Evolutionary conservation across 148 eudicot species (phyloP), one percentile per base, ranked within the genome.

Genomic region (Camellia sinensis): DNA sequence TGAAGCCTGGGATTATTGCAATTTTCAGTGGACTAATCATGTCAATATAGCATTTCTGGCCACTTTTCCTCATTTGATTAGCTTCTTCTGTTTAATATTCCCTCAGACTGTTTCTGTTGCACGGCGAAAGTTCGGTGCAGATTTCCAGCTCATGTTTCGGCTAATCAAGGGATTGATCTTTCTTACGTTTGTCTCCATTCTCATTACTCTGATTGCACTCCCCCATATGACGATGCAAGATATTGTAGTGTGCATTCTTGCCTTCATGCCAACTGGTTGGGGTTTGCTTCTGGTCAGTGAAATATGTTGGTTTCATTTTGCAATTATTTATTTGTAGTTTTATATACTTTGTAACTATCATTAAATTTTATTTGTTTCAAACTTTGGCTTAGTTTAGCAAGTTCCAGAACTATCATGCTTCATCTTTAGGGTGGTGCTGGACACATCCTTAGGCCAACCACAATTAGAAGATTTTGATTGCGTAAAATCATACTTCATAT

Each of bases 221-320:
- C 87, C 93, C 46, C 91, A 89, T 50, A 89, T 95, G 92, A 88
- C 91, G 3, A 50, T 89, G 40, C 79, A 83, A 80, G 99, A 95
- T 83, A 88, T 95, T 70, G 54, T 95, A 1, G 97, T 93, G 6
- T 92, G 99, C 88, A 81, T 95, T 77, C 93, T 95, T 65, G 99
- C 97, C 75, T 95, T 95, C 90, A 87, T 95, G 94, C 99, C 99
- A 9, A 95, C 99, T 76, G 99, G 99, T 73, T 95, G 99, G 91
- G 91, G 89, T 52, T 75, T 89, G 56, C 85, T 89, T 57, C 84
- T 83, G 91, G 91, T 89, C 2, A 37, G 76, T 73, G 63, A 56
- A 71, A 29, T 56, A 15, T 37, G 14, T 1, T 13, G 7, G 11
- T 53, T 18, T 17, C 43, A 29, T 29, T 73, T 29, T 52, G 11